Conservation (phyloP, 2,329 filamentous ascomycete genomes). For the Clonostachys sp. region DNA sequence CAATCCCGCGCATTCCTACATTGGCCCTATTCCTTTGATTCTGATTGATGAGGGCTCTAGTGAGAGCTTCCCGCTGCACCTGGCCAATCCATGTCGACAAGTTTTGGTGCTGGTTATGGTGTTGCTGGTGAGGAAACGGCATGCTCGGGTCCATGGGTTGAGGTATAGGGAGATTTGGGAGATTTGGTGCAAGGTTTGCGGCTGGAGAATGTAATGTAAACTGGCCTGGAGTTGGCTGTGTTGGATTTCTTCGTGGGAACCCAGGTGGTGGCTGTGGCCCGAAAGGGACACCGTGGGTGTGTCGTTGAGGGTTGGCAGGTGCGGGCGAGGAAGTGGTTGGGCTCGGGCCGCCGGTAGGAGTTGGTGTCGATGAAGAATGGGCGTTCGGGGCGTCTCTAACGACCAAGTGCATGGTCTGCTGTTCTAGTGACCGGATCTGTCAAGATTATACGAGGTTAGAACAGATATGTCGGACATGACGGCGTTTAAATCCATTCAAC, state of each 20-base stretch:
- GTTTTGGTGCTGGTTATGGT: conserved; percentile 29
- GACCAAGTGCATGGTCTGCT: conserved; percentile 50
- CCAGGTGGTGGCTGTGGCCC: conserved; percentile 19
- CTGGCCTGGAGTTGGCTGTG: conserved; percentile 16
- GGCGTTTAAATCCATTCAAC: conserved; percentile 8
- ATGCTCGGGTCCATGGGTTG: conserved; percentile 3
- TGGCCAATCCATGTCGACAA: conserved; percentile 40
- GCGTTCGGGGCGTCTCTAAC: conserved; percentile 32
- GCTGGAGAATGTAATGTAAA: conserved; percentile 16
- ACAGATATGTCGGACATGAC: conserved; percentile 2
- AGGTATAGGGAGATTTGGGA: conserved; percentile 2
- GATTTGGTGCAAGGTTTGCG: not conserved
- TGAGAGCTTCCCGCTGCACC: conserved; percentile 39
- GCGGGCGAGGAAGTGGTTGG: conserved; percentile 10
- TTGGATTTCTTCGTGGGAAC: conserved; percentile 18
- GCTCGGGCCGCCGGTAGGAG: conserved; percentile 17
- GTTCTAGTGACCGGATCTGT: conserved; percentile 37
- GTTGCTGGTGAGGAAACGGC: conserved; percentile 9
- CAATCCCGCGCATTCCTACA: conserved; percentile 32
- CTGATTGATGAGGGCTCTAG: conserved; percentile 33
- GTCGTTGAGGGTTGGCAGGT: no score
- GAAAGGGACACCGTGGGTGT: conserved; percentile 3
- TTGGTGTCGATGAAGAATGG: conserved; percentile 10
- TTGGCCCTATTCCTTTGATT: conserved; percentile 35
- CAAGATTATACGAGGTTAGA: conserved; percentile 7